Percentiles rank a stretch among this genome's conserved stretches.
phyloP scores from a whole-genome alignment of 169 alveolate species.

The Plasmodium fragile region DNA sequence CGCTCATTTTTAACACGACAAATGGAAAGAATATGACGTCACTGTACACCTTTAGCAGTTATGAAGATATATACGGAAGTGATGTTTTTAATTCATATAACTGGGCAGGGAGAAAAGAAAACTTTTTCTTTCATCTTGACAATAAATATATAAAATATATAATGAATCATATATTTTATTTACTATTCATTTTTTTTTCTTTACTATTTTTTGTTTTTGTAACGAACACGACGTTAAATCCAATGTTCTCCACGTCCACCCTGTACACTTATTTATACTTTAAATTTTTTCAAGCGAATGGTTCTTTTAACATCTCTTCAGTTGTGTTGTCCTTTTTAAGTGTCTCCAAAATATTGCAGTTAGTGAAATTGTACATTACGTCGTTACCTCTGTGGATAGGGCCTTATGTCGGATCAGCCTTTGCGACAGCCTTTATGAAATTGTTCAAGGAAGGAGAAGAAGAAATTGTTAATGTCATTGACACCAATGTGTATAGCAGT shows the following conservation, averaged over 20 bases:
- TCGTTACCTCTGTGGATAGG: constrained; percentile 70
- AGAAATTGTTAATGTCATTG: constrained; percentile 53
- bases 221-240: constrained; percentile 67
- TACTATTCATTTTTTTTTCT: constrained; percentile 63
- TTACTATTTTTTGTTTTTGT: constrained; percentile 71
- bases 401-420: constrained; percentile 67
- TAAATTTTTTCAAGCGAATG: constrained; percentile 36
- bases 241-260: constrained; percentile 62
- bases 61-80: constrained; percentile 57
- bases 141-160: constrained; percentile 67
- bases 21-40: constrained; percentile 45
- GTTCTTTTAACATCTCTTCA: constrained; percentile 17
- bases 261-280: constrained; percentile 58
- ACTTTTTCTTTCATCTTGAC: constrained; percentile 8
- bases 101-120: not conserved
- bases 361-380: constrained; percentile 28
- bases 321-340: constrained; percentile 52
- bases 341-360: constrained; percentile 33
- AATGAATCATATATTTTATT: constrained; percentile 65
- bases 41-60: constrained; percentile 10
- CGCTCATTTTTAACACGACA: constrained; percentile 4
- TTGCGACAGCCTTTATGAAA: constrained; percentile 30
- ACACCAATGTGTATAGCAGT: constrained; percentile 29
- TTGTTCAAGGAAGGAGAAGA: constrained; percentile 40
- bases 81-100: constrained; percentile 14